Evolutionary conservation across 2,329 filamentous ascomycete species (phyloP).

Genomic region (Ambrosiella beaveri): DNA sequence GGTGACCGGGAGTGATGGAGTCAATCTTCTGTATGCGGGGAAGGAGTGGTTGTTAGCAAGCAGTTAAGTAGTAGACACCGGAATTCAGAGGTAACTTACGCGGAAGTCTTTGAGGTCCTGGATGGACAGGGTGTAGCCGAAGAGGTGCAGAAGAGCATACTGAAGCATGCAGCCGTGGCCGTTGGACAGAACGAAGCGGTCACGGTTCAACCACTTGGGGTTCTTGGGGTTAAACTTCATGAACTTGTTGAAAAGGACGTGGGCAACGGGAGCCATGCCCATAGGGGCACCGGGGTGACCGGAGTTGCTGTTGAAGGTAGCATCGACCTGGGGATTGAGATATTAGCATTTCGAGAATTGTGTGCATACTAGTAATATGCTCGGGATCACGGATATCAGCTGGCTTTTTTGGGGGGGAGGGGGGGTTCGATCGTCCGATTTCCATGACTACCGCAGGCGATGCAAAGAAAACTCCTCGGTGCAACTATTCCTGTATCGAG

Average conservation of each 20-base stretch:
- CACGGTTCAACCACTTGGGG: slow-evolving; percentile 89
- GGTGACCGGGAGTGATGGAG: slow-evolving; percentile 84
- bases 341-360: neutral
- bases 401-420: too few species aligned
- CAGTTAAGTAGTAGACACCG: neutral
- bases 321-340: slow-evolving; percentile 61
- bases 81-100: slow-evolving; percentile 38
- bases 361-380: too few species aligned
- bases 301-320: slow-evolving; percentile 86
- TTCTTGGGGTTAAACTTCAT: slow-evolving; percentile 99
- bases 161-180: slow-evolving; percentile 99
- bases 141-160: slow-evolving; percentile 93
- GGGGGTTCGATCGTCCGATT: too few species aligned
- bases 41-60: slow-evolving; percentile 1
- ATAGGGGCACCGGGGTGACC: slow-evolving; percentile 98
- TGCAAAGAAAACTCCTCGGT: too few species aligned
- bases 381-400: too few species aligned
- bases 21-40: slow-evolving; percentile 28
- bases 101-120: slow-evolving; percentile 95
- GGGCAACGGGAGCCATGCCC: slow-evolving; percentile 82
- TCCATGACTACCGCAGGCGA: too few species aligned
- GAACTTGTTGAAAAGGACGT: slow-evolving; percentile 97
- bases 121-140: slow-evolving; percentile 71
- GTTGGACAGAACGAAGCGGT: slow-evolving; percentile 98
- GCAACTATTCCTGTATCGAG: too few species aligned